A percentile compares a stretch with the other conserved stretches of the same genome.
Conservation (phyloP, 257 asterid species). For the Solanum arcanum region DNA sequence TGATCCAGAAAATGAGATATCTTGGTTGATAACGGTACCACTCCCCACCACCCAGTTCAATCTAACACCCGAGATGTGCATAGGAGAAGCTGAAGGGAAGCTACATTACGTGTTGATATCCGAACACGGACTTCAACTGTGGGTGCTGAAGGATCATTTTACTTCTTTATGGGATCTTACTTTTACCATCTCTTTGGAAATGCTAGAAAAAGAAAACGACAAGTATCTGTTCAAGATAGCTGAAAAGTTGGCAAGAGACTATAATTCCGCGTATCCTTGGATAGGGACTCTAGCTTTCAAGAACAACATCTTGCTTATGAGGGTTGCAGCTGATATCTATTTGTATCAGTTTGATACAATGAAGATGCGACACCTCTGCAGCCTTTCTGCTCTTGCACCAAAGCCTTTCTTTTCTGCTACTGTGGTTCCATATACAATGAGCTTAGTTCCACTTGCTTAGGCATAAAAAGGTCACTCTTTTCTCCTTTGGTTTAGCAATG, state of each 20-base stretch:
- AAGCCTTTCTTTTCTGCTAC: slow-evolving; percentile 32
- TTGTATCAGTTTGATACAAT: slow-evolving; percentile 23
- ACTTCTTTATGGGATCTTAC: slow-evolving; percentile 33
- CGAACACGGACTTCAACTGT: slow-evolving; percentile 42
- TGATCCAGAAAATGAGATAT: slow-evolving; percentile 32
- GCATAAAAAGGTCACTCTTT: not conserved
- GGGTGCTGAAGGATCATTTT: slow-evolving; percentile 39
- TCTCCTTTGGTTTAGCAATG: not conserved
- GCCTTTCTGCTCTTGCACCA: slow-evolving; percentile 24
- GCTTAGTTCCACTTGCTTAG: slow-evolving; percentile 36
- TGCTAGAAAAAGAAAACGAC: slow-evolving; percentile 28
- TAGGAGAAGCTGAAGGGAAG: slow-evolving; percentile 48
- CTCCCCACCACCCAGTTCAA: slow-evolving; percentile 21
- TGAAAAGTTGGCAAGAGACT: slow-evolving; percentile 9
- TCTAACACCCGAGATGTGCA: slow-evolving; percentile 32
- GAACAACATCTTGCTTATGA: slow-evolving; percentile 36
- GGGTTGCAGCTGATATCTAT: slow-evolving; percentile 18
- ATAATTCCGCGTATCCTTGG: slow-evolving; percentile 7
- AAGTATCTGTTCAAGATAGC: slow-evolving; percentile 8
- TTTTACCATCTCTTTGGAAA: slow-evolving; percentile 9
- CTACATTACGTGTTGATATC: slow-evolving; percentile 31
- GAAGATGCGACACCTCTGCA: slow-evolving; percentile 38
- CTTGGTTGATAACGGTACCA: slow-evolving; percentile 36
- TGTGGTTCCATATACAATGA: slow-evolving; percentile 49
- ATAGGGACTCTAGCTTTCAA: slow-evolving; percentile 39